Evolutionary conservation across 345 rosid genomes (phyloP), one percentile per base, ranked within the genome.

Genomic region (Eucalyptus sp.): DNA sequence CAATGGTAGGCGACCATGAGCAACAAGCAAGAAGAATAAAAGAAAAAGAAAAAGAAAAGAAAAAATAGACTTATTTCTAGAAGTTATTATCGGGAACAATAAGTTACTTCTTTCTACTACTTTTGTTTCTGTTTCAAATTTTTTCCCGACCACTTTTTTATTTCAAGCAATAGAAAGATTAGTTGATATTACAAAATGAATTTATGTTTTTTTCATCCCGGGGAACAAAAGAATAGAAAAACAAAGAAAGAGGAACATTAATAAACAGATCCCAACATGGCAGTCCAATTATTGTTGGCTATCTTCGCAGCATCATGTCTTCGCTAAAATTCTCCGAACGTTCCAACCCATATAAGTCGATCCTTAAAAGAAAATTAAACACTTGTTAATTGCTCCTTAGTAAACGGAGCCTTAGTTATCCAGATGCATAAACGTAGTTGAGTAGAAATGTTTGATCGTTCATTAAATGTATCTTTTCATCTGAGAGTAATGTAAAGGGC

Each of bases 101-200:
- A 18, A 52, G 0, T 1, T 52, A 20, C 5, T 52, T 1, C 25
- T 52, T 52, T 52, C 1, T 52, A 52, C 0, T 20, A n/a, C n/a
- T 4, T 2, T 52, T 52, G 0, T 18, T 52, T 52, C 1, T 52
- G 4, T 52, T 52, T 5, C 8, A 52, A 52, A 52, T 52, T 52
- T 52, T 52, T 52, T 10, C 3, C 8, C 0, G 0, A 4, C 5
- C 25, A 18, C 10, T 52, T 52, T 20, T 20, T 2, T 8, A 8
- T 52, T 20, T 20, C 1, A 0, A 1, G 25, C 2, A 52, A 8
- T 20, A 52, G 0, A 52, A 20, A 2, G 8, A 4, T 52, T 18
- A 18, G 24, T 52, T 52, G 10, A 52, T 18, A 18, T 52, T 52
- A 18, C 58, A 4, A 52, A 52, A 52, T 0, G 1, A 10, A 18